Percentiles rank a stretch among this genome's conserved stretches.
phyloP scores from a whole-genome alignment of 345 rosid genomes.

The Theobroma cacao region DNA sequence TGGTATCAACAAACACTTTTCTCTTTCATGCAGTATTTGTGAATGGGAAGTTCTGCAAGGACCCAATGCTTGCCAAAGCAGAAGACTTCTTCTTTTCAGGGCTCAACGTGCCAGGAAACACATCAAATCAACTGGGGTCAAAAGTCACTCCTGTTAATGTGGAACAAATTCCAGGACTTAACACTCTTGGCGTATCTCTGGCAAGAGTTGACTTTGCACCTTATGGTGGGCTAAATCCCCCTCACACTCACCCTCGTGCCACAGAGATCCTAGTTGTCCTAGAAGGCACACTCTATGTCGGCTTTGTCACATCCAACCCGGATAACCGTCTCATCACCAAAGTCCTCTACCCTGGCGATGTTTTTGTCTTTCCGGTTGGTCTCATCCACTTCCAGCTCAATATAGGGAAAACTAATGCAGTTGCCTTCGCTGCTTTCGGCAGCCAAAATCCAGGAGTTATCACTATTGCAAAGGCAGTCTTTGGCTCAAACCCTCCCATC shows the following conservation, averaged over 20 bases:
- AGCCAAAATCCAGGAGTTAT: constrained; percentile 9
- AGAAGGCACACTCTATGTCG: constrained; percentile 22
- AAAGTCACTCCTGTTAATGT: background rate
- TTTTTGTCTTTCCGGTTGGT: constrained; percentile 25
- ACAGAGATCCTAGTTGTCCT: constrained; percentile 12
- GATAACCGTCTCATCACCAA: constrained; percentile 20
- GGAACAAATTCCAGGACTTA: constrained; percentile 21
- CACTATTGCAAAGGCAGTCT: constrained; percentile 1
- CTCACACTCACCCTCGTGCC: constrained; percentile 10
- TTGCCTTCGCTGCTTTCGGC: constrained; percentile 10
- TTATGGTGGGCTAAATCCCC: constrained; percentile 4
- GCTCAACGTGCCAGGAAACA: constrained; percentile 10
- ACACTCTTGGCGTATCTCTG: background rate
- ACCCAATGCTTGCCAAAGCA: too few species aligned
- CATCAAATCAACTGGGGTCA: constrained; percentile 2
- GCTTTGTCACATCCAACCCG: constrained; percentile 22
- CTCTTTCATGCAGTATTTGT: too few species aligned
- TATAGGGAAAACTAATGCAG: constrained; percentile 11
- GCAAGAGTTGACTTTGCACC: constrained; percentile 7
- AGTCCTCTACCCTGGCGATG: constrained; percentile 26
- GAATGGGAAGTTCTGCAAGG: constrained; percentile 16
- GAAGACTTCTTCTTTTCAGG: too few species aligned
- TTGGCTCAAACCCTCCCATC: background rate
- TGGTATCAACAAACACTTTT: background rate
- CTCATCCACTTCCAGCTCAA: background rate